Evolutionary conservation across 2,329 filamentous ascomycete species (phyloP), one percentile per base, ranked within the genome.

Genomic region (Cladosporium oxysporum): DNA sequence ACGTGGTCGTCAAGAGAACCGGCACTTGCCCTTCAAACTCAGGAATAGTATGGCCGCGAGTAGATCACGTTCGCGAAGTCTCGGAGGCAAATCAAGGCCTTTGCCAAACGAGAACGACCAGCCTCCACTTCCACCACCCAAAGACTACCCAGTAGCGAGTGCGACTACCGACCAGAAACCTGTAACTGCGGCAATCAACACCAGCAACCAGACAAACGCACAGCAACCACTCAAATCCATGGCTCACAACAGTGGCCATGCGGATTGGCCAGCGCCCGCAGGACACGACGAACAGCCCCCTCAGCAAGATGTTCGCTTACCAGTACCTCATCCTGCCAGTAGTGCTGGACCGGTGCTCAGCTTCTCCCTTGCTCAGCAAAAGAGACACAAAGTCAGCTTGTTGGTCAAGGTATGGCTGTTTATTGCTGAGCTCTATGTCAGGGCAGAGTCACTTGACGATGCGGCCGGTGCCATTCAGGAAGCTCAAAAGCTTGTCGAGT

Each of bases 341-440:
- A 69, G 76, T 57, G 75, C 75, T 21, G 72, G 78, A 6, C 74
- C 79, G 12, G 74, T 83, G 33, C 83, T 84, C 49, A 81, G 80
- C 62, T 85, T 87, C 66, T 79, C 83, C 2, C 76, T 79, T 23
- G 68, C 81, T 10, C 82, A 86, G 67, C 81, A 83, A 59, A 82
- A 85, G 61, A 83, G 83, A 63, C 85, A 87, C 66, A 84, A 83
- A 18, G 79, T 87, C 14, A 82, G 82, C 5, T 75, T 89, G 12
- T 78, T 99, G 18, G 82, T 93, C 23, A 90, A 90, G 70, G 88
- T 97, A 35, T 99, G 95, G 95, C 83, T 97, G 10, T 90, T 95
- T 75, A 92, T 97, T 68, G 90, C 92, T 2, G 90, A 90, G 0
- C 89, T 98, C 69, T 99, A 98, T 75, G 87, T 92, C 31, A 87